Conservation (phyloP, 805 yeast genomes). For the Wickerhamomyces hampshirensis region DNA sequence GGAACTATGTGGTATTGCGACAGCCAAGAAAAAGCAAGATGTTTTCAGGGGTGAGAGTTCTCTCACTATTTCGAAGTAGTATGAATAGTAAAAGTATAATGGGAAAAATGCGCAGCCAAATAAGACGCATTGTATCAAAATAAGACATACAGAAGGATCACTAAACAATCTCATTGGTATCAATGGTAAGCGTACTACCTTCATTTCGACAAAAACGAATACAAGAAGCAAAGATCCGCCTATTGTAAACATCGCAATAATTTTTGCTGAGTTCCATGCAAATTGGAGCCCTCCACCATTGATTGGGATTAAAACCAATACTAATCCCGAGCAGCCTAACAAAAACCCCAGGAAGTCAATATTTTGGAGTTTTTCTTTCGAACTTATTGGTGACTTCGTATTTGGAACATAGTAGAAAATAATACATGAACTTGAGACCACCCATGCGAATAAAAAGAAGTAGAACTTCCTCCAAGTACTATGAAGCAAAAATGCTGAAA, state of each 20-base stretch:
- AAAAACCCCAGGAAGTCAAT: constrained; percentile 53
- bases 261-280: constrained; percentile 46
- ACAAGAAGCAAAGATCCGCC: constrained; percentile 37
- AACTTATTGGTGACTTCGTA: constrained; percentile 29
- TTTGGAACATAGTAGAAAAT: constrained; percentile 39
- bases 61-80: constrained; percentile 28
- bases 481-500: constrained; percentile 34
- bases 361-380: constrained; percentile 36
- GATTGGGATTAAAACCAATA: constrained; percentile 47
- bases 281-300: constrained; percentile 59
- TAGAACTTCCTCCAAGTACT: constrained; percentile 39
- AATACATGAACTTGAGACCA: constrained; percentile 42
- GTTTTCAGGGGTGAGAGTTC: constrained; percentile 12
- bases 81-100: constrained; percentile 43
- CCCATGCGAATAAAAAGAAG: constrained; percentile 34
- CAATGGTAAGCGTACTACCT: constrained; percentile 45
- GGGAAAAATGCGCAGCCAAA: constrained; percentile 47
- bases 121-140: constrained; percentile 36
- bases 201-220: constrained; percentile 44
- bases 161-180: constrained; percentile 45
- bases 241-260: constrained; percentile 36
- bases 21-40: constrained; percentile 15
- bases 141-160: constrained; percentile 29
- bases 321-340: constrained; percentile 41
- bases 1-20: constrained; percentile 13